Conservation (phyloP, 345 rosid species). For the Draba incana region DNA sequence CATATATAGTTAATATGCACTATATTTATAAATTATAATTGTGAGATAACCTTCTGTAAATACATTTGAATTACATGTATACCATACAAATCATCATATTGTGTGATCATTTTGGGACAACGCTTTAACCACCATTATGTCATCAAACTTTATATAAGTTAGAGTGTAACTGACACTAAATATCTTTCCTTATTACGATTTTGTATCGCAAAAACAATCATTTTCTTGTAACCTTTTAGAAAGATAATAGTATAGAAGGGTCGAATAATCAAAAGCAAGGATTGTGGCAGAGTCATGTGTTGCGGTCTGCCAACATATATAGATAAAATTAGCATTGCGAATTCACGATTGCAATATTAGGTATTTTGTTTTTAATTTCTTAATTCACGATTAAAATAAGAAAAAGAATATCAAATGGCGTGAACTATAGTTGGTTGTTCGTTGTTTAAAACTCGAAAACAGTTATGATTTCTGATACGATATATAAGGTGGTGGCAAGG, state of each 20-base stretch:
- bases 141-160: background rate
- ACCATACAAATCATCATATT: too few species aligned
- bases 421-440: conserved; percentile 1
- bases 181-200: background rate
- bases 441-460: background rate
- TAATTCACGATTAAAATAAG: too few species aligned
- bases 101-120: too few species aligned
- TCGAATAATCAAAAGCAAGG: conserved; percentile 16
- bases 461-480: conserved; percentile 7
- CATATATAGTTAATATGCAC: background rate
- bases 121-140: background rate
- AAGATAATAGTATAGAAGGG: conserved; percentile 2
- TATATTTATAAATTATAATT: background rate
- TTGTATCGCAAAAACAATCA: background rate
- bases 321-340: too few species aligned
- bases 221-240: background rate
- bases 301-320: conserved; percentile 2
- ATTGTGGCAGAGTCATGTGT: conserved; percentile 21
- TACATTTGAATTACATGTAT: background rate
- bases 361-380: background rate
- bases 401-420: background rate
- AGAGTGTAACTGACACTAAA: background rate
- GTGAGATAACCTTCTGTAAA: background rate
- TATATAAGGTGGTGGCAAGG: background rate
- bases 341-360: too few species aligned